Base-by-base conservation (phyloP, 73 alveolate genomes). In the Paramecium biaurelia region DNA sequence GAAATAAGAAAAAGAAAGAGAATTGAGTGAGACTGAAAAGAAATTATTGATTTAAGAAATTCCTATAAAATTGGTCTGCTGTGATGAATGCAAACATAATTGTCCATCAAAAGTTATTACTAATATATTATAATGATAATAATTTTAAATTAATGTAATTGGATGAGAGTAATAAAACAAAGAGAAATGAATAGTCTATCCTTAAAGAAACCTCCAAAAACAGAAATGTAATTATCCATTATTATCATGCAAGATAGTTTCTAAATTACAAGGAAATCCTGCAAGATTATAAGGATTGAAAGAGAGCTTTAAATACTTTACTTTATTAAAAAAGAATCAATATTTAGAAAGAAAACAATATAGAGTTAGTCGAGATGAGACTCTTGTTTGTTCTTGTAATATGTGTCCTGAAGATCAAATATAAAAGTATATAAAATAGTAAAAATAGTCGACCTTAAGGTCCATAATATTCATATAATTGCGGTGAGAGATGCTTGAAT, bases 401-500 rank as follows among this genome's bases (percentile, higher is more conserved):
- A 68, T 35, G 37, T 86, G 85, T 56, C 85, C 94, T 15, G 90
- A 76, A 18, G 87, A 79, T 28, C 23, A 92, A 38, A 53, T 63
- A 72, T 85, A 92, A 84, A 37, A 15, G 86, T 82, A 56, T 34
- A 32, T 30, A 7, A 63, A 30, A 21, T 63, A 23, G 10, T 14
- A 18, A 37, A 57, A 21, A 57, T 14, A 35, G 45, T 30, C 63
- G 59, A 5, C 70, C 89, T 15, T 45, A 89, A 67, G 92, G 94
- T 42, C 38, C 85, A 10, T 45, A 70, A 49, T 59, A 45, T 15
- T 85, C 96, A 14, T 92, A 92, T 58, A 95, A 92, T 85, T 98
- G 99, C 59, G 99, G 99, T 6, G 97, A 96, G 85, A 90, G 96
- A n/a, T 98, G 99, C 63, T 85, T 97, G 85, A 98, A 98, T 92